Base-by-base conservation (phyloP, 768 basidiomycete genomes). In the Kwoniella botswanensis region DNA sequence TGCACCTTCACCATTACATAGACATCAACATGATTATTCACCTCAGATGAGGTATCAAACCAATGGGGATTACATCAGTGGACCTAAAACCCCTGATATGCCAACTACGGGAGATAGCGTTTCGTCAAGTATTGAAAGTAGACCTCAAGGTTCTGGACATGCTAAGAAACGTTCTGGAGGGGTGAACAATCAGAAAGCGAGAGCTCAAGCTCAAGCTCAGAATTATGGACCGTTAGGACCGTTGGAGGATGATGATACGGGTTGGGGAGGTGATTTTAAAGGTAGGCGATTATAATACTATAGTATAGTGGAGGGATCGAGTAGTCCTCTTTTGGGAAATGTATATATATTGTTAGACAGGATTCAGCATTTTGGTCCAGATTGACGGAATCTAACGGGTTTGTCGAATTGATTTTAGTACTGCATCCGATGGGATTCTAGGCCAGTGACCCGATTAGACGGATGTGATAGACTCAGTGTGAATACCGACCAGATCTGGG, bases 161-260 rank as follows among this genome's bases (percentile, higher is more conserved):
- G 80, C 79, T 13, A 84, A 84, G 78, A 81, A 79, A 67, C 63
- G 83, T 53, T 76, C 73, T 22, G 82, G 78, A 5, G 82, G 83
- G 2, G 75, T 67, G 10, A 63, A 46, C 44, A 24, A 62, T 18
- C 53, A 54, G 13, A 44, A 54, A 50, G 61, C 35, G 3, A 35
- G 35, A 35, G 35, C 35, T 35, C 35, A 35, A 35, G 35, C 35
- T 35, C 35, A 35, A 35, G 35, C 52, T 22, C 26, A 41, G 5
- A 42, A 58, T 24, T 81, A 81, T 75, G 80, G 80, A n/a, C 80
- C 80, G 0, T 55, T 81, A 41, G 80, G 80, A n/a, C 80, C 80
- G 4, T 62, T 81, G 65, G 78, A 64, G 63, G 52, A 68, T 62
- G 56, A 17, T 62, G 72, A 74, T 70, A 71, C 71, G 17, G 75